phyloP scores from a whole-genome alignment of 2,329 filamentous ascomycete species.

The Hypoxylon sp. region DNA sequence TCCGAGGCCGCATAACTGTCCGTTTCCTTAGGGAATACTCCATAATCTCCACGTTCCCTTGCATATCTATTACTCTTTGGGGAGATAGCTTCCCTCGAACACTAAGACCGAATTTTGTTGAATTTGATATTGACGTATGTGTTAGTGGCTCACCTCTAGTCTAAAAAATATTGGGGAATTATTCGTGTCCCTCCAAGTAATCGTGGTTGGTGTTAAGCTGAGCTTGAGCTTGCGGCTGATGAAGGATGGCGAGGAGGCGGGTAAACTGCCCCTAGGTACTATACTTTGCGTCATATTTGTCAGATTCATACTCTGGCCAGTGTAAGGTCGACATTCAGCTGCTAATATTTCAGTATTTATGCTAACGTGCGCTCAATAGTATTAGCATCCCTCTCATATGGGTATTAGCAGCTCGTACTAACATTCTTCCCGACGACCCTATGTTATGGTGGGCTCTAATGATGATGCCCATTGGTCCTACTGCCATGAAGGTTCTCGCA shows the following conservation, averaged over 20 bases:
- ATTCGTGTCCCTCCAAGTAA: conserved; percentile 70
- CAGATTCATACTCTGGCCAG: conserved; percentile 69
- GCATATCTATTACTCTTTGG: background rate
- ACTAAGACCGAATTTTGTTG: background rate
- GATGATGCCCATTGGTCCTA: conserved; percentile 70
- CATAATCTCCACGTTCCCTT: background rate
- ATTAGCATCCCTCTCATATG: conserved; percentile 67
- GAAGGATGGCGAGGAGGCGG: conserved; percentile 61
- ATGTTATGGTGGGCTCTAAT: conserved; percentile 73
- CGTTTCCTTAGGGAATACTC: background rate
- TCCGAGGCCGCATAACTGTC: background rate
- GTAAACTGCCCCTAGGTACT: conserved; percentile 59
- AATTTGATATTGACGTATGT: conserved; percentile 21
- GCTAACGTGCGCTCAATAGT: conserved; percentile 43
- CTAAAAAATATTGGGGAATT: conserved; percentile 70
- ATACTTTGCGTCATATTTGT: conserved; percentile 64
- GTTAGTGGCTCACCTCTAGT: conserved; percentile 65
- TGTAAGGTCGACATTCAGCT: conserved; percentile 46
- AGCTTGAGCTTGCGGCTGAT: conserved; percentile 64
- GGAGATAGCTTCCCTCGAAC: background rate
- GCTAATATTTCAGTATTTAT: background rate
- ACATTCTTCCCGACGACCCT: conserved; percentile 63
- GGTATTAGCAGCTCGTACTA: conserved; percentile 62
- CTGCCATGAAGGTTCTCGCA: conserved; percentile 67
- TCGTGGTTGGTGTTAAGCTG: conserved; percentile 71